phyloP scores from a whole-genome alignment of 2,329 filamentous ascomycete genomes.

The Sphaceloma murrayae region DNA sequence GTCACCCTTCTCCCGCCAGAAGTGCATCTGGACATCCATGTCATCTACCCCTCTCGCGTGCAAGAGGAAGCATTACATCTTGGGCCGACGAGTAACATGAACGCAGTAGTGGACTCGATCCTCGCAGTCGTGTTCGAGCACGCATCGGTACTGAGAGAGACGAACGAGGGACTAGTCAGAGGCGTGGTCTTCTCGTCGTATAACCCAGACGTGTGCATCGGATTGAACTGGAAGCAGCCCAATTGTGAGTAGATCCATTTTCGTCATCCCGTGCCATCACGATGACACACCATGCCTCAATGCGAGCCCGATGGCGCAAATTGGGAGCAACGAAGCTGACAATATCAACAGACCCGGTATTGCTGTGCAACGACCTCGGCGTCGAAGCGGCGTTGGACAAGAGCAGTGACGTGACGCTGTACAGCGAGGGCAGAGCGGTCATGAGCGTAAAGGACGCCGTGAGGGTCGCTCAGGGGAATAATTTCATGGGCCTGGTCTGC shows the following conservation, averaged over 20 bases:
- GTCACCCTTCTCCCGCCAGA: slow-evolving; percentile 63
- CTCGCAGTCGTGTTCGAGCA: slow-evolving; percentile 85
- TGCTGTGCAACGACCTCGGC: slow-evolving; percentile 80
- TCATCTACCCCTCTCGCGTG: slow-evolving; percentile 69
- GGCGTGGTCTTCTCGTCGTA: slow-evolving; percentile 93
- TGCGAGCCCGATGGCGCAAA: no score
- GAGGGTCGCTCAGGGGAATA: slow-evolving; percentile 85
- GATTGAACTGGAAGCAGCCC: slow-evolving; percentile 97
- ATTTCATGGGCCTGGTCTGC: slow-evolving; percentile 95
- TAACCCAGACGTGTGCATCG: slow-evolving; percentile 81
- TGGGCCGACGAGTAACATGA: slow-evolving; percentile 70
- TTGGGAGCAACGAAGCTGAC: no score
- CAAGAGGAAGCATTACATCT: slow-evolving; percentile 64
- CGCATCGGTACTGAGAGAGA: slow-evolving; percentile 58
- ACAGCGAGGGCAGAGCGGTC: slow-evolving; percentile 58
- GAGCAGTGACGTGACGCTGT: slow-evolving; percentile 12
- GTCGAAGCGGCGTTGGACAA: slow-evolving; percentile 18
- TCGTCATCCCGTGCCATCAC: no score
- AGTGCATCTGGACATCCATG: slow-evolving; percentile 84
- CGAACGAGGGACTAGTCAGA: slow-evolving; percentile 61
- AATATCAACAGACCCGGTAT: slow-evolving; percentile 62
- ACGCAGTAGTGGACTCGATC: slow-evolving; percentile 74
- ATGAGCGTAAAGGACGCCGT: slow-evolving; percentile 93
- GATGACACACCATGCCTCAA: no score
- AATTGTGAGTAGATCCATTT: slow-evolving; percentile 54